These are phyloP conservation scores for Dioszegia crocea DNA, from an alignment of 768 basidiomycete genomes.

Conservation along the genomic window DNA sequence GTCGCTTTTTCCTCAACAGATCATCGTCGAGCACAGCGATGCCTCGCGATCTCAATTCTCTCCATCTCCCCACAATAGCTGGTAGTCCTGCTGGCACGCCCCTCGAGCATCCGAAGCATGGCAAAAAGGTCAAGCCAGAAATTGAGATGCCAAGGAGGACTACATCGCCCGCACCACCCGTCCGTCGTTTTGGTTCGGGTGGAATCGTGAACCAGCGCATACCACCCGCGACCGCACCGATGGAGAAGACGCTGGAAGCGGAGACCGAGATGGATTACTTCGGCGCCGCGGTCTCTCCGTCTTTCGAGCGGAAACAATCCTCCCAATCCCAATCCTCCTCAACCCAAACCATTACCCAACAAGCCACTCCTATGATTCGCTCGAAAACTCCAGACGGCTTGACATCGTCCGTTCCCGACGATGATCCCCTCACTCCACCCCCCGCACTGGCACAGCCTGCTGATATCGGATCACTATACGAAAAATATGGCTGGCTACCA, in stretches of 20 bases:
- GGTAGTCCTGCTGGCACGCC: slow-evolving; percentile 39
- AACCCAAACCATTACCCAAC: slow-evolving; percentile 29
- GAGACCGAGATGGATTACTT: slow-evolving; percentile 47
- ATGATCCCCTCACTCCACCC: not conserved
- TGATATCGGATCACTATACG: slow-evolving; percentile 33
- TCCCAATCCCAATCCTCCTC: slow-evolving; percentile 22
- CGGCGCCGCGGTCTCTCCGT: slow-evolving; percentile 21
- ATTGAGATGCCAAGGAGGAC: slow-evolving; percentile 16
- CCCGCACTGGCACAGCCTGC: slow-evolving; percentile 19
- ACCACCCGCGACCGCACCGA: slow-evolving; percentile 52
- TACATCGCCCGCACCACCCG: not conserved
- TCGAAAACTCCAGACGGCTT: slow-evolving; percentile 7
- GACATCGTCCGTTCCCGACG: not conserved
- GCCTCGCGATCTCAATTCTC: slow-evolving; percentile 44
- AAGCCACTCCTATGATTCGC: slow-evolving; percentile 3
- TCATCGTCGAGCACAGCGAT: slow-evolving; percentile 53
- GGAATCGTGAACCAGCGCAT: slow-evolving; percentile 25
- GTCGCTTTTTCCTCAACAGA: slow-evolving; percentile 35
- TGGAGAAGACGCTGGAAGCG: slow-evolving; percentile 64
- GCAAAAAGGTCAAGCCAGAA: slow-evolving; percentile 42
- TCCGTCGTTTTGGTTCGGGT: slow-evolving; percentile 20
- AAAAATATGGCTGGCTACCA: slow-evolving; percentile 54
- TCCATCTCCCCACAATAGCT: slow-evolving; percentile 27
- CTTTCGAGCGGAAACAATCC: slow-evolving; percentile 9
- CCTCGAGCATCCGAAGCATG: slow-evolving; percentile 52